A percentile compares a stretch with the other conserved stretches of the same genome.
phyloP scores from a whole-genome alignment of 257 asterid species.

The Echium plantagineum region DNA sequence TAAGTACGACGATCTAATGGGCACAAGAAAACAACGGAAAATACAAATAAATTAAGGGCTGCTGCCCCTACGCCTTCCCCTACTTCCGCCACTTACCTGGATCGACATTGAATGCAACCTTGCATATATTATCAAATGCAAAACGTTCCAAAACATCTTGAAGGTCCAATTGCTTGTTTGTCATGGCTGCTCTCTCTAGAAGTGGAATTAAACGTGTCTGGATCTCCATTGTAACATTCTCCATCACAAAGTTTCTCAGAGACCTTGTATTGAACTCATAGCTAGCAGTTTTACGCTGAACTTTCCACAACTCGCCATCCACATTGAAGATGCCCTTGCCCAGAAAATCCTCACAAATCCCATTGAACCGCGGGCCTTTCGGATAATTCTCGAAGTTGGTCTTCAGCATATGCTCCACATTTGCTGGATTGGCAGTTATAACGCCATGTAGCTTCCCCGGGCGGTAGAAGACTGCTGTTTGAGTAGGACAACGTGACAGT shows the following conservation, averaged over 20 bases:
- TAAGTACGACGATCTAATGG: too few relatives aligned
- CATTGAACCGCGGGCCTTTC: constrained; percentile 50
- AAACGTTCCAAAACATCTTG: constrained; percentile 72
- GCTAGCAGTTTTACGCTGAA: constrained; percentile 78
- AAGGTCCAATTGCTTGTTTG: constrained; percentile 28
- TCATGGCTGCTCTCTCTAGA: constrained; percentile 25
- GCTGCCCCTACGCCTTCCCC: too few relatives aligned
- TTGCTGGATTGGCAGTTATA: constrained; percentile 55
- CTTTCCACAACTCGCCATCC: constrained; percentile 58
- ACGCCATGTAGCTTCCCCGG: constrained; percentile 67
- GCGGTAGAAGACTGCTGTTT: constrained; percentile 59
- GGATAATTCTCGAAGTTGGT: constrained; percentile 68
- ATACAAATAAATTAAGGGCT: too few relatives aligned
- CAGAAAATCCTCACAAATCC: constrained; percentile 52
- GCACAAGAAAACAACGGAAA: too few relatives aligned
- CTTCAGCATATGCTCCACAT: constrained; percentile 66
- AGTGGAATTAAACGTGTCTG: constrained; percentile 45
- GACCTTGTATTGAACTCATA: constrained; percentile 83
- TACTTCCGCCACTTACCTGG: constrained; percentile 20
- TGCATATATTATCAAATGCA: constrained; percentile 74
- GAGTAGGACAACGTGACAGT: constrained; percentile 41
- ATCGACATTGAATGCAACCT: constrained; percentile 64
- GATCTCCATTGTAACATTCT: constrained; percentile 42
- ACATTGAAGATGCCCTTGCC: constrained; percentile 74
- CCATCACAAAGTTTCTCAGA: constrained; percentile 59